Base-by-base conservation (phyloP, 495 filamentous ascomycete species). In the Aspergillus saccharolyticus region DNA sequence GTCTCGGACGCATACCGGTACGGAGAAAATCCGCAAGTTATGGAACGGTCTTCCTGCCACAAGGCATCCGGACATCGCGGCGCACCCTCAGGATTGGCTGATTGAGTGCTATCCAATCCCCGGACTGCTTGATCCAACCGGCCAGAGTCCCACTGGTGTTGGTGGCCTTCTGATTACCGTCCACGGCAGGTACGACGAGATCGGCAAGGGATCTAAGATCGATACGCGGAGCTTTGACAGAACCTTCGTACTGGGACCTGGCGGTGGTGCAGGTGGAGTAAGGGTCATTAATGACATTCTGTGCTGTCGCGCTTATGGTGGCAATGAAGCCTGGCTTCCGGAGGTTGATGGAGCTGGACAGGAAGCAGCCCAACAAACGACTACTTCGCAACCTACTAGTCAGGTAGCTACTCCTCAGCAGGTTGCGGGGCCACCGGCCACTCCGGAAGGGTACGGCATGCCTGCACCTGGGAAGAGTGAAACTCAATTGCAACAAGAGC, bases 271-370 rank as follows among this genome's bases (percentile, higher is more conserved):
- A 18, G 78, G 80, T 4, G 78, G 80, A 3, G 83, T 96, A 43
- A 80, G 91, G 43, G 89, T 97, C 18, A 77, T 91, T 52, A 91
- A 80, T 66, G 93, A 97, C 69, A 83, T 89, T 63, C 77, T 95
- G 47, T 81, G 82, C 19, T 69, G 96, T 22, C 81, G 88, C 45
- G 78, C 83, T 1, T 88, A 81, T 59, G 84, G 86, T 28, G 86
- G 86, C 33, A 66, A 74, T 30, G 77, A 81, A 30, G 83, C 83
- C 24, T 88, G 83, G 80, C 71, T 73, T 46, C 73, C 76, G 52
- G 78, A 79, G 59, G 64, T 64, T 56, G 74, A 51, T 47, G 55
- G 66, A 54, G 58, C 44, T 24, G 52, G 49, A 12, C 53, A 51
- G 21, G 66, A 50, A 10, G 54, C 55, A 7, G 49, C 57, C 14